These are phyloP conservation scores for Monosiga brevicollis DNA, from an alignment of 78 protist species.

Conservation along the genomic window DNA sequence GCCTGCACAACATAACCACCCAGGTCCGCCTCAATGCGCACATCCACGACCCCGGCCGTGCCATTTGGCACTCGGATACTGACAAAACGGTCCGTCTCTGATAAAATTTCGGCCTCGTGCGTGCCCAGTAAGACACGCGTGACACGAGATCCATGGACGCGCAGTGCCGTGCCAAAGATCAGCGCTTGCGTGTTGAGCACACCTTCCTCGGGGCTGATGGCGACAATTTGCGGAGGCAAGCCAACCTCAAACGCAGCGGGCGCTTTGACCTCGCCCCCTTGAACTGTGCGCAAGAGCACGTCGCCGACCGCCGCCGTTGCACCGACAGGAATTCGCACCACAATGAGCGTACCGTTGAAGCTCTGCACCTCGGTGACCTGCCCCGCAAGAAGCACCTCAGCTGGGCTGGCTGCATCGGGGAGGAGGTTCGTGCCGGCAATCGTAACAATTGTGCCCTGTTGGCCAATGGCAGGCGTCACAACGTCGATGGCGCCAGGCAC, in stretches of 20 bases:
- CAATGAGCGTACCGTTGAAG: background rate
- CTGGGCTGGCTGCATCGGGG: background rate
- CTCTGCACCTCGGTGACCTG: background rate
- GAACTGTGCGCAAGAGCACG: too few relatives aligned
- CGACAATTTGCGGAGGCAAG: too few relatives aligned
- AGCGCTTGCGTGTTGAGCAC: background rate
- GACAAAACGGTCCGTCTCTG: background rate
- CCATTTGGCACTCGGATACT: too few relatives aligned
- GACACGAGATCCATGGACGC: background rate
- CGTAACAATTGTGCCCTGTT: background rate
- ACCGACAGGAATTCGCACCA: too few relatives aligned
- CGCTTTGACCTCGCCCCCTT: too few relatives aligned
- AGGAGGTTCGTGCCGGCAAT: background rate
- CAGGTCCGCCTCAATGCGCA: background rate
- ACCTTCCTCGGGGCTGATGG: too few relatives aligned
- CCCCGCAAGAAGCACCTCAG: background rate
- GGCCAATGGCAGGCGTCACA: background rate
- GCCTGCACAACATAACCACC: background rate
- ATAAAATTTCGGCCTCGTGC: background rate
- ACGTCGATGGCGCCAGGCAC: background rate
- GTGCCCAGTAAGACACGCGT: background rate
- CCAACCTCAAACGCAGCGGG: too few relatives aligned
- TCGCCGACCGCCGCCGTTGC: too few relatives aligned
- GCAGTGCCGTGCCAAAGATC: background rate
- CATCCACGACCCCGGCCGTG: background rate